Evolutionary conservation across 306 rosid species (phyloP).

Genomic region (Purshia tridentata): DNA sequence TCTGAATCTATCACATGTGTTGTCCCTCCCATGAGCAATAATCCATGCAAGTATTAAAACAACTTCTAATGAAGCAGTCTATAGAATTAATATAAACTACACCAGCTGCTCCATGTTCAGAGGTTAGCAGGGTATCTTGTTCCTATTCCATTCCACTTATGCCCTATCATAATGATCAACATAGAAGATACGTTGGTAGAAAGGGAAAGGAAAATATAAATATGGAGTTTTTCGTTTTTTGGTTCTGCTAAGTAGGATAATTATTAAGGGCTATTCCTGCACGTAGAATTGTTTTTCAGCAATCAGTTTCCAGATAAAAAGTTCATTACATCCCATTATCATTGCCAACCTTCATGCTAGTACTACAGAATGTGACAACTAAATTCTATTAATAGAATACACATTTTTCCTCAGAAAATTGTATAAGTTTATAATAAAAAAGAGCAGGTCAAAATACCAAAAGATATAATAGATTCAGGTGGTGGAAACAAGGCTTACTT

Average conservation of each 20-base stretch:
- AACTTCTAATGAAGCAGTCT: neutral
- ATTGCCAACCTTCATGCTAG: neutral
- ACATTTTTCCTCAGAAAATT: neutral
- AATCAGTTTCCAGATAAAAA: neutral
- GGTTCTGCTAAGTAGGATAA: no score
- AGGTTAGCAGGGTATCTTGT: neutral
- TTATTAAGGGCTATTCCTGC: no score
- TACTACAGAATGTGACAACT: neutral
- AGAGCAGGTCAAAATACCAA: neutral
- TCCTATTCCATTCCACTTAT: neutral
- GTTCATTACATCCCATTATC: neutral
- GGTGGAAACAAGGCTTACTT: conserved; percentile 42
- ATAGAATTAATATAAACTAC: neutral
- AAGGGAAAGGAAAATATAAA: no score
- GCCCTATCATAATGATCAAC: neutral
- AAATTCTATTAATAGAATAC: neutral
- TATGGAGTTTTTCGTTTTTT: no score
- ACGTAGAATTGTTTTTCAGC: no score
- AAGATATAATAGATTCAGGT: neutral
- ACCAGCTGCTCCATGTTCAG: neutral
- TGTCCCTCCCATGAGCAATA: neutral
- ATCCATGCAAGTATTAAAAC: neutral
- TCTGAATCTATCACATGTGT: no score
- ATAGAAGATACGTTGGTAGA: no score
- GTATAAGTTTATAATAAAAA: neutral